These are phyloP conservation scores for Juglanconis oblonga DNA, from an alignment of 2,329 filamentous ascomycete genomes.

Conservation along the genomic window DNA sequence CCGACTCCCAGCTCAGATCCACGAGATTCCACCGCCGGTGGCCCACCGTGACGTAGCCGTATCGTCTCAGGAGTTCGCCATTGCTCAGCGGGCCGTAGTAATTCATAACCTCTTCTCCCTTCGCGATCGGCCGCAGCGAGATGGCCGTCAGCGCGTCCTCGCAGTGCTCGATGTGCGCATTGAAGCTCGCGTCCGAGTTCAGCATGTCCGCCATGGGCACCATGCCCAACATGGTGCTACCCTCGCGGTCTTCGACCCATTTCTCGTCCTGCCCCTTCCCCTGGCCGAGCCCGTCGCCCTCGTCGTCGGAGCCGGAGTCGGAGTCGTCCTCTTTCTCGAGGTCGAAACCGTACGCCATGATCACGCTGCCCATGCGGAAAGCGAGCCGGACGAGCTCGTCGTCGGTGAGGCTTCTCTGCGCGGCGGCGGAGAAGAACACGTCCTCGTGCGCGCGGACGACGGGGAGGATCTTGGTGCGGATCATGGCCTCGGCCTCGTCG, in stretches of 20 bases:
- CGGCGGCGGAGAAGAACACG: conserved; percentile 42
- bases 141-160: conserved; percentile 65
- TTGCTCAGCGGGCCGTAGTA: conserved; percentile 85
- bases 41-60: conserved; percentile 80
- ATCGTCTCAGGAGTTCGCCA: conserved; percentile 77
- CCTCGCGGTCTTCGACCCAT: conserved; percentile 63
- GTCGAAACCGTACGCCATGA: conserved; percentile 94
- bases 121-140: conserved; percentile 63
- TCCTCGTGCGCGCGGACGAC: conserved; percentile 42
- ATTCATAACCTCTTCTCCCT: conserved; percentile 78
- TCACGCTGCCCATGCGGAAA: conserved; percentile 80
- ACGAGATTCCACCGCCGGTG: conserved; percentile 80
- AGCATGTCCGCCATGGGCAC: conserved; percentile 87
- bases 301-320: conserved; percentile 22
- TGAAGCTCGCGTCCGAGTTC: conserved; percentile 86
- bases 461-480: conserved; percentile 53
- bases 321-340: conserved; percentile 60
- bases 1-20: conserved; percentile 65
- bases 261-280: conserved; percentile 57
- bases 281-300: conserved; percentile 38
- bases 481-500: conserved; percentile 66
- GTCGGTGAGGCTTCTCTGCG: conserved; percentile 33
- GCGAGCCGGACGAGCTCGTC: conserved; percentile 51
- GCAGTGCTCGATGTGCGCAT: conserved; percentile 57
- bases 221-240: conserved; percentile 70